phyloP scores from a whole-genome alignment of 768 basidiomycete species.

The Auricularia heimuer region DNA sequence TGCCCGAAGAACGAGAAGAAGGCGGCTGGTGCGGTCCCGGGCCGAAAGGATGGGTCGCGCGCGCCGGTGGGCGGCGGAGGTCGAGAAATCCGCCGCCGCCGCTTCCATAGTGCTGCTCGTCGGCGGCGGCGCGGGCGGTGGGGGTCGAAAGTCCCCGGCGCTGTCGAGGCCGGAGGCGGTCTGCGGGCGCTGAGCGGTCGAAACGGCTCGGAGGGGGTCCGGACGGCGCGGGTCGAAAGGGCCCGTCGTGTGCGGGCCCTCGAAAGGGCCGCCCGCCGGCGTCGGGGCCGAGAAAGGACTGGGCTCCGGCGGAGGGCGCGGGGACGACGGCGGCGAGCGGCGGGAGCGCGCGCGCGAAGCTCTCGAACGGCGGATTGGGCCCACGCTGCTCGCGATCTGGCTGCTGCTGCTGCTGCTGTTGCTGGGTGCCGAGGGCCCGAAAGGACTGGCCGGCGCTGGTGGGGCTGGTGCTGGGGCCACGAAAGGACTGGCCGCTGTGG shows the following conservation, averaged over 20 bases:
- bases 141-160: slow-evolving; percentile 1
- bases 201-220: neutral
- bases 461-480: slow-evolving; percentile 34
- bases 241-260: neutral
- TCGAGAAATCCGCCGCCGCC: neutral
- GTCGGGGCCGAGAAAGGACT: neutral
- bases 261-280: neutral
- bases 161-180: neutral
- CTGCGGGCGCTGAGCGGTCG: neutral
- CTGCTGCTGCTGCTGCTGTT: neutral
- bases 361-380: neutral
- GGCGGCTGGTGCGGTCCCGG: slow-evolving; percentile 62
- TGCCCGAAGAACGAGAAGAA: slow-evolving; percentile 35
- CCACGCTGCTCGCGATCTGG: neutral
- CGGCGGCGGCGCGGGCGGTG: neutral
- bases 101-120: neutral
- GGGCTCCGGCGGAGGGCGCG: neutral
- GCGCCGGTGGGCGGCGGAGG: neutral
- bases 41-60: slow-evolving; percentile 25
- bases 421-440: slow-evolving; percentile 27
- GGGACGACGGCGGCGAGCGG: neutral
- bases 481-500: slow-evolving; percentile 65
- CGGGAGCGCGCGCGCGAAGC: neutral
- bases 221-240: neutral
- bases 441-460: slow-evolving; percentile 48